Evolutionary conservation across 139 green algal species (phyloP), one percentile per base, ranked within the genome.

Genomic region (Coccomyxa sp.): DNA sequence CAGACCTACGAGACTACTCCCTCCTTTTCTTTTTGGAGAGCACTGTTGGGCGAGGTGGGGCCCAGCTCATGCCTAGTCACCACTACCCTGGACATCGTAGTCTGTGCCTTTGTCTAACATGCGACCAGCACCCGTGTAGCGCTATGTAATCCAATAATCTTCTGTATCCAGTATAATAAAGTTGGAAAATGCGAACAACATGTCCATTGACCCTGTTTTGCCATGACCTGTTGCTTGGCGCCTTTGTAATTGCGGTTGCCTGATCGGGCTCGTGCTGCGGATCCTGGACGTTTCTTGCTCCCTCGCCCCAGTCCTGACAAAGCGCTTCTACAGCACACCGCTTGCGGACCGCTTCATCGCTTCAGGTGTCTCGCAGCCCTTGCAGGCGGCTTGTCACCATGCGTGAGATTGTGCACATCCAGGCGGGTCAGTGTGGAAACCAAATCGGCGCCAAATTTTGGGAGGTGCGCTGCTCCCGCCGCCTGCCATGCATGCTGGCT

Each of bases 391-490:
- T 37, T 31, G 27, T 71, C 70, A 82, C 74, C 44, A 82, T 82
- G 79, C 55, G 79, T 75, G 79, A 82, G 55, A 82, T 82, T 75
- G 79, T 82, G 75, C 80, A 98, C 86, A 95, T 99, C 74, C 92
- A 92, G 79, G 95, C 88, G 72, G 95, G 95, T 76, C 94, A 98
- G 89, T 98, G 95, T 86, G 94, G 95, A 80, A 99, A 99, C 64
- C 64, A 71, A 89, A 99, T 98, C 77, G 94, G 94, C 84, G 91
- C 92, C 88, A 98, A 97, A 90, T 97, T 98, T 88, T 98, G 93
- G 94, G 92, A 96, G 90, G 90, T 94, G 73, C 78, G 85, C 33
- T 38, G 41, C n/a, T n/a, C n/a, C n/a, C n/a, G n/a, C n/a, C n/a
- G n/a, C 79, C 54, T 78, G 39, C 22, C 18, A 64, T 64, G 50